phyloP scores from a whole-genome alignment of 805 yeast genomes.

The Sungouiozyma intestinalis region DNA sequence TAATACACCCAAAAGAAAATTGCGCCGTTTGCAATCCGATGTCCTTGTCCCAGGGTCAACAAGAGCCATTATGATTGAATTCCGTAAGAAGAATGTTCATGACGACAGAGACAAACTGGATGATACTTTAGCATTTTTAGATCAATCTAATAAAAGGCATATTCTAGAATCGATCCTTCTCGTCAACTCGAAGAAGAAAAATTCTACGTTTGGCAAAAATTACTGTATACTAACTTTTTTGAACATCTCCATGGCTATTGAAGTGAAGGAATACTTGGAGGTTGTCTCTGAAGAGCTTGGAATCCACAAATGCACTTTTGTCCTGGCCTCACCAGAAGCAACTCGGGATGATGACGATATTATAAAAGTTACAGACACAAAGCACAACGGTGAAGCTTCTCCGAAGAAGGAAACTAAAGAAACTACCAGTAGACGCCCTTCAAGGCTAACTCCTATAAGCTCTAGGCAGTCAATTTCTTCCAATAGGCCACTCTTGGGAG shows the following conservation, averaged over 20 bases:
- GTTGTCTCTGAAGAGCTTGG: conserved; percentile 4
- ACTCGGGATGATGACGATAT: neutral
- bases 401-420: no score
- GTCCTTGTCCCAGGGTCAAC: conserved; percentile 21
- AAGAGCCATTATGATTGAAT: conserved; percentile 18
- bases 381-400: no score
- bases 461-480: neutral
- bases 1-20: no score
- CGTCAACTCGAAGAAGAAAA: conserved; percentile 8
- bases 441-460: neutral
- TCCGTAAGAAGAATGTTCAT: conserved; percentile 8
- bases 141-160: conserved; percentile 15
- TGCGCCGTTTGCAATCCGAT: conserved; percentile 12
- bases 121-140: conserved; percentile 10
- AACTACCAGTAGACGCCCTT: neutral
- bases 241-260: conserved; percentile 22
- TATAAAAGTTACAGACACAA: neutral
- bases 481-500: neutral
- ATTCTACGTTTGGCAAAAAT: conserved; percentile 13
- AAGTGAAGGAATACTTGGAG: conserved; percentile 15
- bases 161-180: conserved; percentile 20
- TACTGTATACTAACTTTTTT: conserved; percentile 19
- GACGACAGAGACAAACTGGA: conserved; percentile 8
- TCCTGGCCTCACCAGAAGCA: neutral
- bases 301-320: conserved; percentile 11